phyloP scores from a whole-genome alignment of 768 basidiomycete species.

The Kwoniella mangroviensis region DNA sequence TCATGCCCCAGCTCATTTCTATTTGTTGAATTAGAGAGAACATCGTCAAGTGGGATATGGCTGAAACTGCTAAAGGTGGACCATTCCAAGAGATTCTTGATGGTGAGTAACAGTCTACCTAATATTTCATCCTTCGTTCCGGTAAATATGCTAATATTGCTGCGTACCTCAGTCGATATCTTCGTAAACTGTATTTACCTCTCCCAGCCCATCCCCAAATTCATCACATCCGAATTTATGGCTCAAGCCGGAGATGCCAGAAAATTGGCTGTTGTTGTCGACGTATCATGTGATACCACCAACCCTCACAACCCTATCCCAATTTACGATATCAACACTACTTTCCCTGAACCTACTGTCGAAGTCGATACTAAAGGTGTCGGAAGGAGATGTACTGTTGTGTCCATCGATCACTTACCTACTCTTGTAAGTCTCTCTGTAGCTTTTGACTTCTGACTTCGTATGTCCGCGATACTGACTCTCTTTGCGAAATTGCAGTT shows the following conservation, averaged over 20 bases:
- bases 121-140: neutral
- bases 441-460: neutral
- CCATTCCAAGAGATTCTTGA: constrained; percentile 94
- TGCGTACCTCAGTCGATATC: constrained; percentile 70
- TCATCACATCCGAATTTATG: constrained; percentile 64
- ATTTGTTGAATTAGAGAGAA: constrained; percentile 67
- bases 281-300: constrained; percentile 98
- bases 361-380: constrained; percentile 77
- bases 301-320: constrained; percentile 98
- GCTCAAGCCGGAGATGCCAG: constrained; percentile 71
- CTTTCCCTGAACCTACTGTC: constrained; percentile 89
- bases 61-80: constrained; percentile 93
- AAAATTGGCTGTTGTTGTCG: constrained; percentile 80
- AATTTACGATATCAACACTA: constrained; percentile 90
- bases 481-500: constrained; percentile 58
- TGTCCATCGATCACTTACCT: constrained; percentile 96
- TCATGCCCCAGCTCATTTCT: neutral
- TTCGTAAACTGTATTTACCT: constrained; percentile 99
- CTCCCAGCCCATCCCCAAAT: constrained; percentile 61
- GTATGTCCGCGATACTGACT: neutral
- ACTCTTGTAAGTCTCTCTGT: constrained; percentile 64
- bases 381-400: constrained; percentile 75
- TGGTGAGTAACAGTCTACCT: constrained; percentile 52
- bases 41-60: constrained; percentile 97
- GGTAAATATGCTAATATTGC: neutral